Evolutionary conservation across 2,329 filamentous ascomycete species (phyloP).

Genomic region (Cryoendolithus antarcticus): DNA sequence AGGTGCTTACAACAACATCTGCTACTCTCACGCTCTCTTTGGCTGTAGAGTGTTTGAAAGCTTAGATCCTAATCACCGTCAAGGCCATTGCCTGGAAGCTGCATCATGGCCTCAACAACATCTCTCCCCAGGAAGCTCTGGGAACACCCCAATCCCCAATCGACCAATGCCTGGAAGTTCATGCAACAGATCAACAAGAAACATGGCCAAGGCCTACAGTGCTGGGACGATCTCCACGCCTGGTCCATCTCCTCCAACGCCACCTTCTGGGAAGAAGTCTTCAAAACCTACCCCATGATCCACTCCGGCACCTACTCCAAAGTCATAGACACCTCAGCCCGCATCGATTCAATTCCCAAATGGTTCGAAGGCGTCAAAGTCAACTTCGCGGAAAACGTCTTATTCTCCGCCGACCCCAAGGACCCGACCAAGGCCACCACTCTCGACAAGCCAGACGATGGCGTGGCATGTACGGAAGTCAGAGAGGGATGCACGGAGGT

Average conservation of each 20-base stretch:
- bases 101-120: conserved; percentile 8
- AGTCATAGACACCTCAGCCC: conserved; percentile 55
- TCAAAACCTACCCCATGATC: conserved; percentile 48
- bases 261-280: conserved; percentile 55
- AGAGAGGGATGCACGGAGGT: conserved; percentile 50
- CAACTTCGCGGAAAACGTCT: conserved; percentile 71
- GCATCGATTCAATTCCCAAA: conserved; percentile 58
- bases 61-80: too few relatives aligned
- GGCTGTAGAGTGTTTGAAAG: too few relatives aligned
- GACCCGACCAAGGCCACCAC: conserved; percentile 38
- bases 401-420: conserved; percentile 44
- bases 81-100: conserved; percentile 2
- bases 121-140: conserved; percentile 32
- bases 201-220: conserved; percentile 46
- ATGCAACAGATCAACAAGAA: conserved; percentile 53
- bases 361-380: conserved; percentile 67
- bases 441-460: conserved; percentile 55
- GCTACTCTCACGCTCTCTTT: too few relatives aligned
- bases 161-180: conserved; percentile 54
- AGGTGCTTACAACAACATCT: too few relatives aligned
- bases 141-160: conserved; percentile 26
- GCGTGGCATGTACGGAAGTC: conserved; percentile 60
- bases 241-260: conserved; percentile 53
- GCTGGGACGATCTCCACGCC: conserved; percentile 56
- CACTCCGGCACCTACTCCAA: conserved; percentile 41